These are phyloP conservation scores for Helianthus annuus DNA, from an alignment of 129 eudicot genomes.

Conservation along the genomic window DNA sequence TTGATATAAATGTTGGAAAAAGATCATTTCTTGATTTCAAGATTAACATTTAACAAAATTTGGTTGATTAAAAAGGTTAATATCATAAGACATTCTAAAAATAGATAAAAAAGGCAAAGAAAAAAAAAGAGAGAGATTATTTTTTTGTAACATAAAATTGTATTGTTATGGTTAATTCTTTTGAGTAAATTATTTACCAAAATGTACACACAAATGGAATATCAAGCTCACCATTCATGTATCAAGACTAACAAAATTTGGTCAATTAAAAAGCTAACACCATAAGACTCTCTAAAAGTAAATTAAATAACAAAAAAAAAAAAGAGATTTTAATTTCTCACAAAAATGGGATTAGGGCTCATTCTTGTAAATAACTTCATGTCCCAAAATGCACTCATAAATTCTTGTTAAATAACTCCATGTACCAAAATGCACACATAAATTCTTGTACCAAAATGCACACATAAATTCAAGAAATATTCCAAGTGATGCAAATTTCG, in stretches of 20 bases:
- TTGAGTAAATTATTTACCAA: conserved; percentile 9
- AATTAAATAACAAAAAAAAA: no score
- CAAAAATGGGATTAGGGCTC: no score
- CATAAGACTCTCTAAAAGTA: no score
- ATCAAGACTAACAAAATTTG: conserved; percentile 2
- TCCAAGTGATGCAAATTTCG: not conserved
- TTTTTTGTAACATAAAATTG: not conserved
- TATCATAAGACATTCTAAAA: not conserved
- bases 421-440: conserved; percentile 12
- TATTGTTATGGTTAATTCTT: conserved; percentile 9
- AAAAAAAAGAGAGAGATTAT: not conserved
- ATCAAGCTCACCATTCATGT: conserved; percentile 10
- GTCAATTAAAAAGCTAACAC: no score
- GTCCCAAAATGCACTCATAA: conserved; percentile 10
- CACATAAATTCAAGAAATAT: conserved; percentile 3
- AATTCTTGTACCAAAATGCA: not conserved
- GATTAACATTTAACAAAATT: conserved; percentile 5
- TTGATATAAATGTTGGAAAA: not conserved
- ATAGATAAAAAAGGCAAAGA: conserved; percentile 9
- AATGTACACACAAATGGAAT: conserved; percentile 14
- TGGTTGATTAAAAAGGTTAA: not conserved
- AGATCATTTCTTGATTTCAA: not conserved
- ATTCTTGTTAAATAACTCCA: not conserved
- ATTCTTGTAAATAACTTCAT: not conserved
- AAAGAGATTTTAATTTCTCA: no score